phyloP scores from a whole-genome alignment of 805 yeast genomes.

The Metschnikowia drakensbergensis region DNA sequence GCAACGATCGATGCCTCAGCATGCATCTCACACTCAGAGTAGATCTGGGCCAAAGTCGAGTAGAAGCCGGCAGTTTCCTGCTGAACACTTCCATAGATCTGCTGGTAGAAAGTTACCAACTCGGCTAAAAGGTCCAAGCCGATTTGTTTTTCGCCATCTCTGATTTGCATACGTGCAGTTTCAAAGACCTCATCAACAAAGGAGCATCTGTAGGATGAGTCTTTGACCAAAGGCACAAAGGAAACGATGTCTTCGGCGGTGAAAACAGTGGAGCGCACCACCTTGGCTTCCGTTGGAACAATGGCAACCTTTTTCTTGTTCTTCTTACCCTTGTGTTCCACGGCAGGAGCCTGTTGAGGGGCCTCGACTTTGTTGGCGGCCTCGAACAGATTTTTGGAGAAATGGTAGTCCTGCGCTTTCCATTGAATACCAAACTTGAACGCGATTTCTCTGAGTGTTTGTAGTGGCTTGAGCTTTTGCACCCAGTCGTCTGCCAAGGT shows the following conservation, averaged over 20 bases:
- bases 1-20: conserved; percentile 60
- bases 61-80: conserved; percentile 73
- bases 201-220: conserved; percentile 60
- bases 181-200: conserved; percentile 74
- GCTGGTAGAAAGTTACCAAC: conserved; percentile 70
- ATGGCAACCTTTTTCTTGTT: conserved; percentile 24
- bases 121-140: conserved; percentile 68
- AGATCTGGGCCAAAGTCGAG: conserved; percentile 60
- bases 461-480: conserved; percentile 33
- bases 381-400: conserved; percentile 42
- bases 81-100: conserved; percentile 77
- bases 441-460: conserved; percentile 68
- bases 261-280: conserved; percentile 41
- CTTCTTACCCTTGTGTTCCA: conserved; percentile 26
- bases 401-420: conserved; percentile 48
- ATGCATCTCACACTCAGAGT: conserved; percentile 53
- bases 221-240: conserved; percentile 73
- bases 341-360: conserved; percentile 12
- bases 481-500: conserved; percentile 50
- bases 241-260: conserved; percentile 59
- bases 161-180: conserved; percentile 48
- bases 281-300: conserved; percentile 2
- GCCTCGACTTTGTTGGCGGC: conserved; percentile 24
- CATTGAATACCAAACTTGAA: conserved; percentile 85
- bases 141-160: conserved; percentile 43